Base-by-base conservation (phyloP, 2,329 filamentous ascomycete species). In the Neopestalotiopsis clavispora region DNA sequence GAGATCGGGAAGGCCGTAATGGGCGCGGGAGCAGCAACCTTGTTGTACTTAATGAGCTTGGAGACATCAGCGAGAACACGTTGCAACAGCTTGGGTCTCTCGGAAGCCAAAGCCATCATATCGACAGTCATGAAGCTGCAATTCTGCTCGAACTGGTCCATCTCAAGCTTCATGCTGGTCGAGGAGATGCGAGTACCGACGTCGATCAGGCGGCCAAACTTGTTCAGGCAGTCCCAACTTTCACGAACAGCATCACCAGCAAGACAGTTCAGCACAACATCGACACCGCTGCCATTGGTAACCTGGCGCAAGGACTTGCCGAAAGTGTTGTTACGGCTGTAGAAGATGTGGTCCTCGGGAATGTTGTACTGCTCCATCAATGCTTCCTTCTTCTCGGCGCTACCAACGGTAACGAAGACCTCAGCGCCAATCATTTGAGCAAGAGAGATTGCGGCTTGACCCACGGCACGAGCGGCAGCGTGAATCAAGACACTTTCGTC, bases 111-210 rank as follows among this genome's bases (percentile, higher is more conserved):
- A 0, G 81, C 76, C 49, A 84, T 80, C 62, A 85, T 75, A 68
- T 86, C 84, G 0, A 86, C 79, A 0, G 84, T 82, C 69, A 81
- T 78, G 71, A 84, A 85, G 57, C 81, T 83, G 28, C 80, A 80
- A 70, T 85, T 86, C 70, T 77, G 79, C 49, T 84, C 82, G 61
- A 85, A 83, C n/a, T 82, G 81, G n/a, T 79, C 73, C 80, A 88
- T 84, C 58, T 87, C 84, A 0, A 89, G 75, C 1, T 81, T 77
- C 1, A 78, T 80, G 66, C 70, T 75, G 10, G 72, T 71, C 67
- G 69, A 71, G 30, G 71, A 65, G 56, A 77, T 74, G 7, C 71
- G 74, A 14, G 73, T 71, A 10, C 76, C 72, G 67, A 79, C 73
- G 65, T 78, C 74, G 17, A 78, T 69, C 38, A 78, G 68, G 12